phyloP scores from a whole-genome alignment of 768 basidiomycete species.

The Mycena vitilis region DNA sequence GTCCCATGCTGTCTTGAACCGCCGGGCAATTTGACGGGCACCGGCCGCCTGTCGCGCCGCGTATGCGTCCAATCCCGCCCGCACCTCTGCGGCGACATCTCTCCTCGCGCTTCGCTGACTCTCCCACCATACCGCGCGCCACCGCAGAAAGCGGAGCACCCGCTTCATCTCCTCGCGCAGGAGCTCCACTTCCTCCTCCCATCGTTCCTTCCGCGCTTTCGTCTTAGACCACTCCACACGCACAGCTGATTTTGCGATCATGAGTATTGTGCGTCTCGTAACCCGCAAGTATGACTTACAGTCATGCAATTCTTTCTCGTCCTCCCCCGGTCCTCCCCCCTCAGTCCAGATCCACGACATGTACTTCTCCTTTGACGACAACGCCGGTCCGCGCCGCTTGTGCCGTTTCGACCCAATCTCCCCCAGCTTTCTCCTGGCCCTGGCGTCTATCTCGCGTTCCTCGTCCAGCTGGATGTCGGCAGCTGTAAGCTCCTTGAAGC shows the following conservation, averaged over 20 bases:
- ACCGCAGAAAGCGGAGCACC: too few relatives aligned
- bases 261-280: too few relatives aligned
- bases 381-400: neutral
- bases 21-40: neutral
- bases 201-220: too few relatives aligned
- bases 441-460: conserved; percentile 21
- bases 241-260: too few relatives aligned
- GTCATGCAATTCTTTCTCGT: conserved; percentile 22
- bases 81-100: too few relatives aligned
- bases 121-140: too few relatives aligned
- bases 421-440: conserved; percentile 9
- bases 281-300: too few relatives aligned
- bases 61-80: conserved; percentile 7
- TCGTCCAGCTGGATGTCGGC: conserved; percentile 17
- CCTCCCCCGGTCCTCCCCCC: conserved; percentile 9
- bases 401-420: neutral
- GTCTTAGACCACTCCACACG: too few relatives aligned
- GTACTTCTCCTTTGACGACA: neutral
- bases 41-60: neutral
- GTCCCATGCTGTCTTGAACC: neutral
- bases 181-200: too few relatives aligned
- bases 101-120: too few relatives aligned
- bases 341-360: conserved; percentile 32
- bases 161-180: too few relatives aligned
- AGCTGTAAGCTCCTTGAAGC: conserved; percentile 1